Evolutionary conservation across 768 basidiomycete species (phyloP), one percentile per base, ranked within the genome.

Genomic region (Kwoniella botswanensis): DNA sequence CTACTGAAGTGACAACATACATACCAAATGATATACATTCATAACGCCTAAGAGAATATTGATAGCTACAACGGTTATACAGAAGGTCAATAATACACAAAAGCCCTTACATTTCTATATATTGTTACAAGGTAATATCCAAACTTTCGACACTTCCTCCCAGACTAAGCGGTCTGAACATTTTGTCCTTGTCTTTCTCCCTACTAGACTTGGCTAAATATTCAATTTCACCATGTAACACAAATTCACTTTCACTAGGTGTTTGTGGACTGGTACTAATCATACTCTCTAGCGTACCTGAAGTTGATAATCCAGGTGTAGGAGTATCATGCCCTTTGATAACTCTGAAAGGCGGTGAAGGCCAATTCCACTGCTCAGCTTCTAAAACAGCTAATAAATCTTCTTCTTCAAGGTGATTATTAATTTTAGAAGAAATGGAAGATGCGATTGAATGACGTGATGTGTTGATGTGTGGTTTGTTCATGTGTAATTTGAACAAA

Each of bases 321-420:
- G 55, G 43, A 35, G 35, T 35, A 35, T 35, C 35, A 35, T 35
- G 6, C 35, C 35, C 21, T 63, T 22, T 21, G 63, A 17, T 42
- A 24, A 67, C 56, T 50, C 65, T 56, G 35, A 67, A 67, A 24
- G 65, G 65, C 35, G 65, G 65, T n/a, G 65, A 59, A 18, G 65
- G 65, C 65, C 65, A 67, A 58, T 58, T 26, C 65, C 65, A 67
- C 18, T 58, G 24, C 26, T 67, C 56, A 44, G 65, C 65, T 7
- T 67, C 65, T 18, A 58, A 11, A 11, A 67, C 42, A 26, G 65
- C 65, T 44, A 58, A 17, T 13, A 58, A 18, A 52, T 54, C 65
- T 59, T 67, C 65, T 59, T 67, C 56, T 26, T 67, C 65, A 15
- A 61, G 21, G 42, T 43, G 22, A 21, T 26, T n/a, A 22, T 61